Conservation (phyloP, 345 rosid genomes). For the Geranium brycei region DNA sequence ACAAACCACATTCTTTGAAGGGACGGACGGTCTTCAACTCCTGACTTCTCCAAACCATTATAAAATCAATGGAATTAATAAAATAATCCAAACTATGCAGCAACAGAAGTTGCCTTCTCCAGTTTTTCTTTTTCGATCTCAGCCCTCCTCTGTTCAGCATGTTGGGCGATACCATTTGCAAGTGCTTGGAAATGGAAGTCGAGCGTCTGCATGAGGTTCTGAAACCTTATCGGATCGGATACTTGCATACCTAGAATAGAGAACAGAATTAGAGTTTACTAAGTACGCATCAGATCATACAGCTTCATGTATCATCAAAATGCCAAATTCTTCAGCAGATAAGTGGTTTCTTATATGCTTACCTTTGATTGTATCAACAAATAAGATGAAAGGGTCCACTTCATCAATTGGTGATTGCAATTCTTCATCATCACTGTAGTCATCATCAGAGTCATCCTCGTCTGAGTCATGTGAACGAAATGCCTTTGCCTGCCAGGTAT, state of each 20-base stretch:
- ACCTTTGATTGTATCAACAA: constrained; percentile 88
- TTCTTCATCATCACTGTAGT: constrained; percentile 88
- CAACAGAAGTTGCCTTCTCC: constrained; percentile 53
- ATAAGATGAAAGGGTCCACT: constrained; percentile 89
- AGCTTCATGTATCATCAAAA: not conserved
- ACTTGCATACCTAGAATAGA: constrained; percentile 52
- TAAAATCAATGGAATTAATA: not conserved
- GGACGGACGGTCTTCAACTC: not conserved
- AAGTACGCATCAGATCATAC: not conserved
- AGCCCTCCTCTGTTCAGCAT: constrained; percentile 81
- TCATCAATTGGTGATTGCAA: constrained; percentile 92
- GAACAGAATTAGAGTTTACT: not conserved
- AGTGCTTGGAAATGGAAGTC: constrained; percentile 79
- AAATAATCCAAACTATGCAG: constrained; percentile 2
- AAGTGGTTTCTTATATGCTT: not conserved
- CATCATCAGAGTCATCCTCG: constrained; percentile 78
- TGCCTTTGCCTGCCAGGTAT: constrained; percentile 42
- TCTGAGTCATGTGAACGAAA: constrained; percentile 56
- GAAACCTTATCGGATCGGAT: constrained; percentile 63
- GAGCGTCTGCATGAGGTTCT: constrained; percentile 65
- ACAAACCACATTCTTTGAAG: too few species aligned
- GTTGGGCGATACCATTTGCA: constrained; percentile 82
- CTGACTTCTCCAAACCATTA: not conserved
- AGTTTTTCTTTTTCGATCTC: constrained; percentile 84
- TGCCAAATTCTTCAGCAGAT: not conserved